phyloP scores from a whole-genome alignment of 805 yeast species.

The Hanseniaspora singularis region DNA sequence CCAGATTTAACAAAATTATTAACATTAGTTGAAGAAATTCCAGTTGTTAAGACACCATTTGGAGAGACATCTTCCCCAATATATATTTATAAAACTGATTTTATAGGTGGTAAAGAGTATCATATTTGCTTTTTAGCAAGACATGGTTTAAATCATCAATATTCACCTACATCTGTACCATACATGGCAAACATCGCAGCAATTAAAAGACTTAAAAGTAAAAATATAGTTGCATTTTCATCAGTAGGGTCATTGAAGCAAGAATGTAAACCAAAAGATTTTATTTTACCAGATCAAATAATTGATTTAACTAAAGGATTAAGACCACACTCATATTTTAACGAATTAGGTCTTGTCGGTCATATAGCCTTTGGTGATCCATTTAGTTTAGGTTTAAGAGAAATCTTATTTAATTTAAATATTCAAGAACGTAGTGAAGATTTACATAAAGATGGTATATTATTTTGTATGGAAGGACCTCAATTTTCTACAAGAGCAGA shows the following conservation, averaged over 20 bases:
- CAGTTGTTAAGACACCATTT: conserved; percentile 84
- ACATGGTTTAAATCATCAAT: conserved; percentile 85
- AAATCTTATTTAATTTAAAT: conserved; percentile 50
- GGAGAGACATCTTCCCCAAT: conserved; percentile 91
- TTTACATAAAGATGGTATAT: conserved; percentile 58
- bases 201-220: conserved; percentile 73
- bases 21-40: conserved; percentile 70
- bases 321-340: conserved; percentile 74
- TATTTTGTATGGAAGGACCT: conserved; percentile 98
- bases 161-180: conserved; percentile 86
- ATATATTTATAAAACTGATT: conserved; percentile 63
- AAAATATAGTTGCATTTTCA: conserved; percentile 78
- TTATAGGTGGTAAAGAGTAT: conserved; percentile 29
- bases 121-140: conserved; percentile 90
- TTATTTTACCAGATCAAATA: conserved; percentile 90
- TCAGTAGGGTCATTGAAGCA: conserved; percentile 93
- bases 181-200: conserved; percentile 93
- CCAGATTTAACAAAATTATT: conserved; percentile 25
- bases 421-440: conserved; percentile 33
- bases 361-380: conserved; percentile 98
- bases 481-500: conserved; percentile 96
- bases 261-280: conserved; percentile 86
- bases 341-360: conserved; percentile 83
- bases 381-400: conserved; percentile 63
- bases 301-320: conserved; percentile 96